phyloP scores from a whole-genome alignment of 1,284 basidiomycete species.

The Leccinum glutinopallens region DNA sequence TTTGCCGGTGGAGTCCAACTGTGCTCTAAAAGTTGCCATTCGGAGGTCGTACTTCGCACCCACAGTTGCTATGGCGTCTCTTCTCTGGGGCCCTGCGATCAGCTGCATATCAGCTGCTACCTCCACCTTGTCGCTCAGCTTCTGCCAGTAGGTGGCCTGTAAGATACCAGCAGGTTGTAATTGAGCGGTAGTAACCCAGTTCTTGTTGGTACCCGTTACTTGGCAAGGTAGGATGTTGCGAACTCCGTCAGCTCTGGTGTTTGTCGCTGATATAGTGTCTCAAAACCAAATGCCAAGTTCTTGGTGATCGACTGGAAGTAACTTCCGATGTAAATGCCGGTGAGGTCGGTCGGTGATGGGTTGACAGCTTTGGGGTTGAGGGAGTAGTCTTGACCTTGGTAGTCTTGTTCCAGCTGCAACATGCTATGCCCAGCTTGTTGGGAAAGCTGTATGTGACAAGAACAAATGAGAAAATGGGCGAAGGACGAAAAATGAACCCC shows the following conservation, averaged over 20 bases:
- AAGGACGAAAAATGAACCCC: conserved; percentile 28
- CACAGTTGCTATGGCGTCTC: conserved; percentile 91
- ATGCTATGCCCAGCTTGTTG: conserved; percentile 80
- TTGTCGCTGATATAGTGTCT: conserved; percentile 86
- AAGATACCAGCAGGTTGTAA: conserved; percentile 86
- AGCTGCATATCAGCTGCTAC: conserved; percentile 95
- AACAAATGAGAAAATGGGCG: conserved; percentile 20
- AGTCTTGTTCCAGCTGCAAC: conserved; percentile 95
- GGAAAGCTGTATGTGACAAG: conserved; percentile 50
- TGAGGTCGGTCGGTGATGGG: conserved; percentile 84
- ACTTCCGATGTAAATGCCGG: conserved; percentile 94
- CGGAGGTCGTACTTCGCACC: conserved; percentile 98
- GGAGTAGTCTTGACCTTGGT: conserved; percentile 86
- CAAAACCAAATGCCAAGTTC: conserved; percentile 88
- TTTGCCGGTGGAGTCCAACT: conserved; percentile 92
- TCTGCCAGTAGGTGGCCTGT: conserved; percentile 96
- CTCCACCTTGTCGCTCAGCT: conserved; percentile 95
- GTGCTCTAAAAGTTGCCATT: conserved; percentile 90
- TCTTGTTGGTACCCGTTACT: conserved; percentile 75
- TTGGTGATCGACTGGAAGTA: conserved; percentile 96
- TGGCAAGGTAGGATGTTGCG: conserved; percentile 86
- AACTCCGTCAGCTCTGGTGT: conserved; percentile 75
- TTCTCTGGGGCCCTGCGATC: conserved; percentile 73
- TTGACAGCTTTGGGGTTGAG: conserved; percentile 92
- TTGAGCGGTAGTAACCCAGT: conserved; percentile 94